Percentiles rank a stretch among this genome's conserved stretches.
Conservation (phyloP, 768 basidiomycete genomes). For the Cystoderma amianthinum region DNA sequence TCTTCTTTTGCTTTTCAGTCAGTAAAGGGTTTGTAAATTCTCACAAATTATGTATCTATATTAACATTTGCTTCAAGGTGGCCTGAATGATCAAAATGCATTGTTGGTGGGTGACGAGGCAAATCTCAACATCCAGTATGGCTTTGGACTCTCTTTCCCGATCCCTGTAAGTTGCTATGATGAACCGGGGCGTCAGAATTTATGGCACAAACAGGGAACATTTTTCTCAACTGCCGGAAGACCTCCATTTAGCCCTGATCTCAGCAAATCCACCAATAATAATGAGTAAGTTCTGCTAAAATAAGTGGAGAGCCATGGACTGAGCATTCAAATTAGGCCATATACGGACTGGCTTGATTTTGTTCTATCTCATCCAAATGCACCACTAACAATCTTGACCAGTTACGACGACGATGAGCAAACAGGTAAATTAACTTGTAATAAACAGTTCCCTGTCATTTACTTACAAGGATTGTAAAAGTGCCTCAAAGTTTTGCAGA, state of each 20-base stretch:
- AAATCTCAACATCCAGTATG: slow-evolving; percentile 62
- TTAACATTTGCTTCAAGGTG: slow-evolving; percentile 35
- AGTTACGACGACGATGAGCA: slow-evolving; percentile 73
- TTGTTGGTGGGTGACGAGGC: slow-evolving; percentile 55
- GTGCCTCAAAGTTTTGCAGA: slow-evolving; percentile 52
- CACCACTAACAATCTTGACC: slow-evolving; percentile 61
- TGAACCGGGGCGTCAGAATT: not conserved
- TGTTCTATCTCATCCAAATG: slow-evolving; percentile 33
- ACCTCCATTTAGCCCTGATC: slow-evolving; percentile 52
- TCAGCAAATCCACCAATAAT: slow-evolving; percentile 25
- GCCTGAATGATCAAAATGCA: slow-evolving; percentile 50
- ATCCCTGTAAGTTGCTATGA: slow-evolving; percentile 25
- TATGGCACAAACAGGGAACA: slow-evolving; percentile 21
- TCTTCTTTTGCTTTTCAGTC: slow-evolving; percentile 47
- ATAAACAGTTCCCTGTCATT: not conserved
- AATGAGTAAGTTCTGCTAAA: slow-evolving; percentile 22
- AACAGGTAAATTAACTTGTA: slow-evolving; percentile 43
- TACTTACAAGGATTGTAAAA: slow-evolving; percentile 11
- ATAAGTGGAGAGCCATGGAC: not conserved
- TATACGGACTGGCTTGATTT: slow-evolving; percentile 49
- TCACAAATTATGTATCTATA: slow-evolving; percentile 1
- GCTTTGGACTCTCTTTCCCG: slow-evolving; percentile 57
- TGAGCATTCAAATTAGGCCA: slow-evolving; percentile 5
- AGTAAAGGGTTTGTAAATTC: slow-evolving; percentile 39
- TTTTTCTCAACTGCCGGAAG: slow-evolving; percentile 59